Evolutionary conservation across 768 basidiomycete species (phyloP).

Genomic region (Daedaleopsis sinensis): DNA sequence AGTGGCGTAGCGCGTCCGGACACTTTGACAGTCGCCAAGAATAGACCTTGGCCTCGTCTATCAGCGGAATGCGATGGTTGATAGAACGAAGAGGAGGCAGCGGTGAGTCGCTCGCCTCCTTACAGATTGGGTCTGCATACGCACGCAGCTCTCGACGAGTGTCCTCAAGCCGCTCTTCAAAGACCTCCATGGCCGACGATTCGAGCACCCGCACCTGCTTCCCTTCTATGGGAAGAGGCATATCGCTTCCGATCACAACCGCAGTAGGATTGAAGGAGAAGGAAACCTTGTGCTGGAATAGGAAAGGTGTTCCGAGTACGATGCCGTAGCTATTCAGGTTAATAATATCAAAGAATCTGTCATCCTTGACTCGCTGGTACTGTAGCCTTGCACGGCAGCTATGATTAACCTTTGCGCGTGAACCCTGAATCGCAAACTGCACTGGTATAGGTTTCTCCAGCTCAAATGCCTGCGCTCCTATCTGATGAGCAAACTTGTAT

Average conservation of each 20-base stretch:
- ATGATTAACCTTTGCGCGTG: constrained; percentile 39
- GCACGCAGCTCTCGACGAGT: constrained; percentile 19
- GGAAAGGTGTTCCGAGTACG: constrained; percentile 37
- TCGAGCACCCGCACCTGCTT: constrained; percentile 10
- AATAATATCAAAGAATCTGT: constrained; percentile 27
- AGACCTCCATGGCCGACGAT: constrained; percentile 21
- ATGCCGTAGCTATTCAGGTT: constrained; percentile 34
- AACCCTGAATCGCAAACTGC: constrained; percentile 46
- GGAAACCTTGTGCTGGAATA: constrained; percentile 28
- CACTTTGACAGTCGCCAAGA: constrained; percentile 39
- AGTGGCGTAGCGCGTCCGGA: constrained; percentile 32
- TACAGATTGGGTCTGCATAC: constrained; percentile 20
- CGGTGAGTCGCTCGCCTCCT: constrained; percentile 18
- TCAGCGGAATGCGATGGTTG: constrained; percentile 39
- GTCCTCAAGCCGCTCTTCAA: constrained; percentile 19
- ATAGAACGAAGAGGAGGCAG: constrained; percentile 32
- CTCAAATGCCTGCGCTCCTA: constrained; percentile 28
- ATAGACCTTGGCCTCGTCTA: constrained; percentile 34
- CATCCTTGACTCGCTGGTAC: constrained; percentile 40
- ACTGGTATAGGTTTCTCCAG: constrained; percentile 38
- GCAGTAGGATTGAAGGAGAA: constrained; percentile 26
- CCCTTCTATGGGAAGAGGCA: constrained; percentile 17
- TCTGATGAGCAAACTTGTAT: constrained; percentile 38
- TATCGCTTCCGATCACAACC: constrained; percentile 21
- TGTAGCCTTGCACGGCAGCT: constrained; percentile 26